phyloP scores from a whole-genome alignment of 225 moss, liverwort and hornwort species.

The Bryoerythrophyllum caledonicum region DNA sequence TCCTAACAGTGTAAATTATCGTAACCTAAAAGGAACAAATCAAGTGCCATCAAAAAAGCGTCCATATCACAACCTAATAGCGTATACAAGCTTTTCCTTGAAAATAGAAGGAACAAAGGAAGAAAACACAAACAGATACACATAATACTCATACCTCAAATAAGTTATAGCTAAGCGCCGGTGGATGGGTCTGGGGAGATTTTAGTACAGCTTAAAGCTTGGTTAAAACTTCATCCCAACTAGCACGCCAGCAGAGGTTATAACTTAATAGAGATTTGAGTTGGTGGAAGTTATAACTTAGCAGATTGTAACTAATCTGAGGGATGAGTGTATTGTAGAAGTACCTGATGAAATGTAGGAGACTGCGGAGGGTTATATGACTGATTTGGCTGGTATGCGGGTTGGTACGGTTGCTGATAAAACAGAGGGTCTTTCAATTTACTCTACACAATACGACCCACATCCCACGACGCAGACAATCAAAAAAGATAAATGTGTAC shows the following conservation, averaged over 20 bases:
- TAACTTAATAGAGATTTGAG: too few relatives aligned
- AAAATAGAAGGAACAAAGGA: background rate
- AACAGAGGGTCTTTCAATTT: slow-evolving; percentile 79
- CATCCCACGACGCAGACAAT: slow-evolving; percentile 12
- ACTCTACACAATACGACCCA: slow-evolving; percentile 56
- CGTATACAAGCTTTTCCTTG: background rate
- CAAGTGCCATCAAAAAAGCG: background rate
- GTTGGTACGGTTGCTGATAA: slow-evolving; percentile 66
- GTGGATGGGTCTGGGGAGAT: too few relatives aligned
- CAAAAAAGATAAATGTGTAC: slow-evolving; percentile 10
- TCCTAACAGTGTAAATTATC: slow-evolving; percentile 15
- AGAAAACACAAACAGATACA: background rate
- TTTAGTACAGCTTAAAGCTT: too few relatives aligned
- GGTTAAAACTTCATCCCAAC: too few relatives aligned
- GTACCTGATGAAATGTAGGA: slow-evolving; percentile 59
- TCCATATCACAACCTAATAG: background rate
- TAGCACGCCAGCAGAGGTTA: too few relatives aligned
- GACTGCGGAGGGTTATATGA: slow-evolving; percentile 69
- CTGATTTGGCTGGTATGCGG: slow-evolving; percentile 59
- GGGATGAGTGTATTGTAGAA: background rate
- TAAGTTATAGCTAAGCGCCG: too few relatives aligned
- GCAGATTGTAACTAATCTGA: too few relatives aligned
- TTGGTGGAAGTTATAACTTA: too few relatives aligned
- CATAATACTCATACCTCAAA: background rate
- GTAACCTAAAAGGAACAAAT: slow-evolving; percentile 4